These are phyloP conservation scores for Psidium guajava DNA, from an alignment of 345 rosid species.

Conservation along the genomic window DNA sequence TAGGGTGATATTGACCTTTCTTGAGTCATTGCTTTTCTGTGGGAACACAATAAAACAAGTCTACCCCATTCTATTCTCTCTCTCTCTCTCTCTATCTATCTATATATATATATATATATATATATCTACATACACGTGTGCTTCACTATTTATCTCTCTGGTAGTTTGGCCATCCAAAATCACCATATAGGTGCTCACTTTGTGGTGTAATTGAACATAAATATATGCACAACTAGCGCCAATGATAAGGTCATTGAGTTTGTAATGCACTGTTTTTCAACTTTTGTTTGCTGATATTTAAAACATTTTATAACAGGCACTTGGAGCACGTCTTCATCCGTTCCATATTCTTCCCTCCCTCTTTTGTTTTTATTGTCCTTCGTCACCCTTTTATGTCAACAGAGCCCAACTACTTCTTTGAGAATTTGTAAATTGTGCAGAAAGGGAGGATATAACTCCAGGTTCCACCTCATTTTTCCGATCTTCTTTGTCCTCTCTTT, in stretches of 20 bases:
- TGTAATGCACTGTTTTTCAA: neutral
- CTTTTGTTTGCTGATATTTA: neutral
- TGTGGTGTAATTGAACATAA: neutral
- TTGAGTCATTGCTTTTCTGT: neutral
- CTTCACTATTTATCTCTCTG: neutral
- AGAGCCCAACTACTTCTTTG: neutral
- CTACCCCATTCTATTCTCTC: neutral
- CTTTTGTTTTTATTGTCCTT: neutral
- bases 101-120: neutral
- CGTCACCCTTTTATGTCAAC: neutral
- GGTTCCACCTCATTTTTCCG: neutral
- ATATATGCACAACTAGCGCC: neutral
- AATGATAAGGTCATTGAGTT: neutral
- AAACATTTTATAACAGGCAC: neutral
- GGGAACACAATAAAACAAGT: neutral
- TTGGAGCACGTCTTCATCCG: neutral
- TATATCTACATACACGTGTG: neutral
- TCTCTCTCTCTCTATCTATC: neutral
- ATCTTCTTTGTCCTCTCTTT: neutral
- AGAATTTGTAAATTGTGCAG: neutral
- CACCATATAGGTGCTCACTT: neutral
- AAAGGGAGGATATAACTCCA: neutral
- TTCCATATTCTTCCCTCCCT: neutral
- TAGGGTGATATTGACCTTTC: neutral
- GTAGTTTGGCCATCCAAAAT: neutral